These are phyloP conservation scores for Trametes maxima DNA, from an alignment of 768 basidiomycete species.

Conservation along the genomic window DNA sequence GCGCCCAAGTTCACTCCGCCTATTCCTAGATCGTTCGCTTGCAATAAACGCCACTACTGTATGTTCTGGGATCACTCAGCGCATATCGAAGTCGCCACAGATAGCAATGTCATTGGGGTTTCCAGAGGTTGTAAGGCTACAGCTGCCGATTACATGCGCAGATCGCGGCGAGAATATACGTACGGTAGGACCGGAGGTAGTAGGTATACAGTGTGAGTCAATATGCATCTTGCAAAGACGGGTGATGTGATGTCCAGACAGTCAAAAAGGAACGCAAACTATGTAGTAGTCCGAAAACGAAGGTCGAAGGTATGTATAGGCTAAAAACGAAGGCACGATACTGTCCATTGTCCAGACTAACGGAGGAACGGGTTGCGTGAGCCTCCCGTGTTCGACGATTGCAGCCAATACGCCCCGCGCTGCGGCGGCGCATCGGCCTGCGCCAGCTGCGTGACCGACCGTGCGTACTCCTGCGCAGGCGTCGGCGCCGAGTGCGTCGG, in stretches of 20 bases:
- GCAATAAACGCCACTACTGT: too few relatives aligned
- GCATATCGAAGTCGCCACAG: too few relatives aligned
- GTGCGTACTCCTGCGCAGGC: slow-evolving; percentile 64
- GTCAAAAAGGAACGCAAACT: slow-evolving; percentile 6
- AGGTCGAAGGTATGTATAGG: slow-evolving; percentile 8
- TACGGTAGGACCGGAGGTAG: not conserved
- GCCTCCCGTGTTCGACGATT: slow-evolving; percentile 46
- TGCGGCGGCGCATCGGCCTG: slow-evolving; percentile 17
- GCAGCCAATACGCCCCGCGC: slow-evolving; percentile 46
- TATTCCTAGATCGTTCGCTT: too few relatives aligned
- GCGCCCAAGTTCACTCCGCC: too few relatives aligned
- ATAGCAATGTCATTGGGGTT: slow-evolving; percentile 5
- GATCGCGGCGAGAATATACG: not conserved
- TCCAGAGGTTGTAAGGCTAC: slow-evolving; percentile 5
- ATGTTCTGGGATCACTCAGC: too few relatives aligned
- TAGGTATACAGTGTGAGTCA: slow-evolving; percentile 1
- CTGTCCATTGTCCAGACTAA: slow-evolving; percentile 30
- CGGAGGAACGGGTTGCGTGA: slow-evolving; percentile 56
- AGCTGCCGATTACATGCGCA: slow-evolving; percentile 7
- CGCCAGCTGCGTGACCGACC: slow-evolving; percentile 42
- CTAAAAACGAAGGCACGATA: not conserved
- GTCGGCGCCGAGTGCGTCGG: slow-evolving; percentile 41
- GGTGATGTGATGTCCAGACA: slow-evolving; percentile 3
- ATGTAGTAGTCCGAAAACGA: slow-evolving; percentile 2
- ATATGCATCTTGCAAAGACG: slow-evolving; percentile 5